Conservation (phyloP, 345 rosid species). For the Mallotus nudiflorus region DNA sequence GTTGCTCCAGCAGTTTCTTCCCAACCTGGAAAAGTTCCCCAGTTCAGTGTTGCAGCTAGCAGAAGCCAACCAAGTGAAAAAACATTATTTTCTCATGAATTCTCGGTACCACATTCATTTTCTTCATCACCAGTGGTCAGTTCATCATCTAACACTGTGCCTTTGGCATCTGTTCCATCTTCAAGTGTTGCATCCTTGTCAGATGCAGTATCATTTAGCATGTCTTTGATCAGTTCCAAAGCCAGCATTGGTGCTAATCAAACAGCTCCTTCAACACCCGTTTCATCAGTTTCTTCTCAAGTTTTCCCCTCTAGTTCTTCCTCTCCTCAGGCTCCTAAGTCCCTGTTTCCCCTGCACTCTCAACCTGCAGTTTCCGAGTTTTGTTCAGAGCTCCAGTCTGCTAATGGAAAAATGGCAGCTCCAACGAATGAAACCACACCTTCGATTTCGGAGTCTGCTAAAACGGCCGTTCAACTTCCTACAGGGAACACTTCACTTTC, state of each 20-base stretch:
- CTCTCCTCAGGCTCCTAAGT: constrained; percentile 38
- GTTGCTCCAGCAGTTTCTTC: constrained; percentile 36
- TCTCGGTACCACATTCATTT: constrained; percentile 37
- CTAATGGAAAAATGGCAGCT: constrained; percentile 15
- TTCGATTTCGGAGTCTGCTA: constrained; percentile 10
- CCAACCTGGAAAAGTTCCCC: constrained; percentile 33
- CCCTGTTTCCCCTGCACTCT: constrained; percentile 20
- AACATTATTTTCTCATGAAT: constrained; percentile 24
- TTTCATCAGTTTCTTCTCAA: constrained; percentile 27
- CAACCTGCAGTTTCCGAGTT: constrained; percentile 6
- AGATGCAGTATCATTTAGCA: constrained; percentile 33
- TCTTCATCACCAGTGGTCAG: constrained; percentile 36
- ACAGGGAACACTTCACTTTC: background rate
- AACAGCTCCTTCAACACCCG: constrained; percentile 26
- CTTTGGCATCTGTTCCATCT: constrained; percentile 7
- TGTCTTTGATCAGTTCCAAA: constrained; percentile 29
- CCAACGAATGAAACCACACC: constrained; percentile 19
- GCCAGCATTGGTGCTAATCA: constrained; percentile 31
- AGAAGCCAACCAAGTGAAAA: constrained; percentile 45
- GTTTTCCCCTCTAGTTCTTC: constrained; percentile 34
- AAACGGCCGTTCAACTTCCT: constrained; percentile 6
- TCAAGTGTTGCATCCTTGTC: constrained; percentile 7
- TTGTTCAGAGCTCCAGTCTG: constrained; percentile 11
- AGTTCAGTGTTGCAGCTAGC: constrained; percentile 30
- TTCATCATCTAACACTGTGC: constrained; percentile 20